A percentile compares a stretch with the other conserved stretches of the same genome.
Evolutionary conservation across 2,329 filamentous ascomycete genomes (phyloP).

Genomic region (Talaromyces piceae): DNA sequence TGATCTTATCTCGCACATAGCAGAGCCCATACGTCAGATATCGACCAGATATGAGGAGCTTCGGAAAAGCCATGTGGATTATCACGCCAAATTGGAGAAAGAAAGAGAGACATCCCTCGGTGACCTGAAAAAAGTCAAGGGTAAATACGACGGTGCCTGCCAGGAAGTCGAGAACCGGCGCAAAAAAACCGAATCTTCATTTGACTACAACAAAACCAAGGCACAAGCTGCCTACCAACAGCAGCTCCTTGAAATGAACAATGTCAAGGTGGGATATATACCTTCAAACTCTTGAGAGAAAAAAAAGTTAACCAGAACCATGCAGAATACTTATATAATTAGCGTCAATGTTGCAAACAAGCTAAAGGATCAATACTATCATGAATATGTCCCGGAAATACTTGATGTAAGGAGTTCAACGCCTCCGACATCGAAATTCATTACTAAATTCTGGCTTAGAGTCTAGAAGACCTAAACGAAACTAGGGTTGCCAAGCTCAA

Average conservation of each 20-base stretch:
- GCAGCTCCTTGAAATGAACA: constrained; percentile 91
- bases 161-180: constrained; percentile 90
- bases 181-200: constrained; percentile 92
- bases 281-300: neutral
- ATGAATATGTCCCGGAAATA: constrained; percentile 91
- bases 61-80: constrained; percentile 83
- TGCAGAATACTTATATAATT: constrained; percentile 85
- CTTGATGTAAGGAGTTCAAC: constrained; percentile 60
- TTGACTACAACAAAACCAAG: constrained; percentile 77
- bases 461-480: constrained; percentile 85
- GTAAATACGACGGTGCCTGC: constrained; percentile 85
- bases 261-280: constrained; percentile 57
- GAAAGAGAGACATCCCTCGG: constrained; percentile 78
- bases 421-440: constrained; percentile 2
- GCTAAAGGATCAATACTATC: constrained; percentile 94
- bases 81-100: constrained; percentile 78
- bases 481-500: constrained; percentile 81
- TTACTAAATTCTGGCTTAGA: constrained; percentile 28
- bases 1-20: constrained; percentile 70
- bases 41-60: constrained; percentile 77
- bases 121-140: constrained; percentile 83
- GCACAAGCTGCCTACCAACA: constrained; percentile 87
- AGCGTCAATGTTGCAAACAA: constrained; percentile 95
- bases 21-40: constrained; percentile 75
- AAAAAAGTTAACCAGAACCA: neutral